Conservation (phyloP, 768 basidiomycete species). For the Rhizopogon roseolus region DNA sequence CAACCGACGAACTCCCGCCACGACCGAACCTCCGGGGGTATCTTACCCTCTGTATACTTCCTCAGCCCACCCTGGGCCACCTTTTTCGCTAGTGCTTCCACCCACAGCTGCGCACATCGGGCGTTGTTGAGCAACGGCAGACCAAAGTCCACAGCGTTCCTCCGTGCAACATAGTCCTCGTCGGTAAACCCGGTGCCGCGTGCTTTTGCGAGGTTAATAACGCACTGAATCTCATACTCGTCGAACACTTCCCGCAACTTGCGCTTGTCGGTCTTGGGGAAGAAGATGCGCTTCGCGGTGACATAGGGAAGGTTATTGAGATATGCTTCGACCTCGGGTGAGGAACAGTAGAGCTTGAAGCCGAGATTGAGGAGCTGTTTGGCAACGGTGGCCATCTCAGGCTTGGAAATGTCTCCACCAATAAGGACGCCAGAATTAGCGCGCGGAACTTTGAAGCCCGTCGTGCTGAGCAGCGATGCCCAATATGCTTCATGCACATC, state of each 20-base stretch:
- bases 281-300: conserved; percentile 82
- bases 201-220: conserved; percentile 85
- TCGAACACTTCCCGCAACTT: conserved; percentile 91
- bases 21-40: conserved; percentile 87
- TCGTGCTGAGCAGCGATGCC: conserved; percentile 91
- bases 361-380: conserved; percentile 79
- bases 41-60: conserved; percentile 79
- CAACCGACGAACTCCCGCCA: conserved; percentile 88
- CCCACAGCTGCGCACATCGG: conserved; percentile 83
- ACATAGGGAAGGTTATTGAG: conserved; percentile 78
- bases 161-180: conserved; percentile 95
- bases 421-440: conserved; percentile 84
- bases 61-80: conserved; percentile 75
- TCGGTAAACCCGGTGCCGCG: conserved; percentile 76
- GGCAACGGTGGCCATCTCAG: conserved; percentile 83
- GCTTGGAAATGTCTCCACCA: conserved; percentile 84
- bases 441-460: conserved; percentile 89
- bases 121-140: conserved; percentile 88
- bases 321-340: conserved; percentile 71
- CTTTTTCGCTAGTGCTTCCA: conserved; percentile 82
- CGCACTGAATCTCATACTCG: conserved; percentile 90
- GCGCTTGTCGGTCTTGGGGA: conserved; percentile 95
- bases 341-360: conserved; percentile 94
- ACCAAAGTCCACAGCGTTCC: conserved; percentile 96
- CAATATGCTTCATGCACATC: conserved; percentile 96